These are phyloP conservation scores for Mycocentrospora acerina DNA, from an alignment of 2,329 filamentous ascomycete genomes.

Conservation along the genomic window DNA sequence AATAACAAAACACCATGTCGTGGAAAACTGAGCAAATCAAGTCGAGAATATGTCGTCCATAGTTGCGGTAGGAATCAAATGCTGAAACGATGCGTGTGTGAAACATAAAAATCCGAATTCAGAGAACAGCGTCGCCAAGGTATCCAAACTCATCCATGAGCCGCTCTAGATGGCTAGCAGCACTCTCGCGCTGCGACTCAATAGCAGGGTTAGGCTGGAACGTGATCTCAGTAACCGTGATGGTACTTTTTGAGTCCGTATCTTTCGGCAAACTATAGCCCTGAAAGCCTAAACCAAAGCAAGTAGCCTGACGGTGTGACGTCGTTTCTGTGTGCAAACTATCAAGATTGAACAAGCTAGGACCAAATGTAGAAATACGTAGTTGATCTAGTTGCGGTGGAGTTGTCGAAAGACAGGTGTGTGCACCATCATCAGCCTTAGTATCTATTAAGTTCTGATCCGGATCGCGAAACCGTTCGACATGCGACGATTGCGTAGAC, in stretches of 20 bases:
- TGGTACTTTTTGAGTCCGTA: constrained; percentile 26
- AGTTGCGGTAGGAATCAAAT: no score
- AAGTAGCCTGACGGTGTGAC: constrained; percentile 32
- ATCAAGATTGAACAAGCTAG: constrained; percentile 30
- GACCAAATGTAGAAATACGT: constrained; percentile 30
- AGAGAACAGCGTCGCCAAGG: constrained; percentile 33
- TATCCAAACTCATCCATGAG: constrained; percentile 39
- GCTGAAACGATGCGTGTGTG: no score
- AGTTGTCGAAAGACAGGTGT: constrained; percentile 12
- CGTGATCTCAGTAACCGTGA: constrained; percentile 22
- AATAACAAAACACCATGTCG: no score
- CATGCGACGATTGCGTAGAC: constrained; percentile 21
- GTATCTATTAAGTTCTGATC: constrained; percentile 7
- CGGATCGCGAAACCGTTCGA: constrained; percentile 12
- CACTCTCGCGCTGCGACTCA: constrained; percentile 21
- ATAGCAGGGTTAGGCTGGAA: constrained; percentile 9
- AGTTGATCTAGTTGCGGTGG: constrained; percentile 27
- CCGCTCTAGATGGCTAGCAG: constrained; percentile 23
- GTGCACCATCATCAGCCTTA: constrained; percentile 5
- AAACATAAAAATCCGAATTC: no score
- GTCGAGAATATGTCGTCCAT: no score
- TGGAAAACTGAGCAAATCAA: no score
- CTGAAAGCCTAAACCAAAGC: constrained; percentile 37
- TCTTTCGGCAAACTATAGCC: constrained; percentile 36
- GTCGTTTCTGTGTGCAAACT: constrained; percentile 23